These are phyloP conservation scores for Pythium rishiriense DNA, from an alignment of 352 stramenopile genomes.

Conservation along the genomic window DNA sequence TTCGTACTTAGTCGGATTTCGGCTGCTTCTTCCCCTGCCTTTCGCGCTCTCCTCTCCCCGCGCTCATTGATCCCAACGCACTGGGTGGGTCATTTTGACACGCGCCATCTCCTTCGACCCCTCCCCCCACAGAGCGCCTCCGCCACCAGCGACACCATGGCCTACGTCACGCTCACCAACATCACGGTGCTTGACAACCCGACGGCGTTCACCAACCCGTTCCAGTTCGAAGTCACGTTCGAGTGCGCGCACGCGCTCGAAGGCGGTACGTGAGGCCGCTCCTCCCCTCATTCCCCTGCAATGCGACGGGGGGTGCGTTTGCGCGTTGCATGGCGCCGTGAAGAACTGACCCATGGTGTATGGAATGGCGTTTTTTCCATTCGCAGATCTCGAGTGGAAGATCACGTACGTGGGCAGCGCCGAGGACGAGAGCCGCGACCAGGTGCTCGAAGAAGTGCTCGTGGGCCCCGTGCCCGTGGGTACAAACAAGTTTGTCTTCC, in stretches of 20 bases:
- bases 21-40: slow-evolving; percentile 1
- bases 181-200: slow-evolving; percentile 99
- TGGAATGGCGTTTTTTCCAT: background rate
- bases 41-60: slow-evolving; percentile 13
- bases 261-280: slow-evolving; percentile 63
- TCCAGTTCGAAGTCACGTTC: slow-evolving; percentile 99
- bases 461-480: slow-evolving; percentile 97
- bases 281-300: background rate
- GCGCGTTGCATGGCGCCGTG: background rate
- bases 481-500: slow-evolving; percentile 99
- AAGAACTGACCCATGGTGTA: background rate
- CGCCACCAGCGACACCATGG: slow-evolving; percentile 43
- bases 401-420: slow-evolving; percentile 98
- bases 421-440: slow-evolving; percentile 94
- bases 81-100: slow-evolving; percentile 22
- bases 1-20: slow-evolving; percentile 33
- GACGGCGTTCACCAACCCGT: slow-evolving; percentile 96
- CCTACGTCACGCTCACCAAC: slow-evolving; percentile 90
- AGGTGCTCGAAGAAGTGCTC: slow-evolving; percentile 98
- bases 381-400: slow-evolving; percentile 98
- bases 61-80: slow-evolving; percentile 7
- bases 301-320: background rate
- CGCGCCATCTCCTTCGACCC: slow-evolving; percentile 6
- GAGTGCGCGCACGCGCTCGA: slow-evolving; percentile 97
- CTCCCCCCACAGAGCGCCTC: background rate